phyloP scores from a whole-genome alignment of 2,329 filamentous ascomycete species.

The Phaeosphaeria sp. region DNA sequence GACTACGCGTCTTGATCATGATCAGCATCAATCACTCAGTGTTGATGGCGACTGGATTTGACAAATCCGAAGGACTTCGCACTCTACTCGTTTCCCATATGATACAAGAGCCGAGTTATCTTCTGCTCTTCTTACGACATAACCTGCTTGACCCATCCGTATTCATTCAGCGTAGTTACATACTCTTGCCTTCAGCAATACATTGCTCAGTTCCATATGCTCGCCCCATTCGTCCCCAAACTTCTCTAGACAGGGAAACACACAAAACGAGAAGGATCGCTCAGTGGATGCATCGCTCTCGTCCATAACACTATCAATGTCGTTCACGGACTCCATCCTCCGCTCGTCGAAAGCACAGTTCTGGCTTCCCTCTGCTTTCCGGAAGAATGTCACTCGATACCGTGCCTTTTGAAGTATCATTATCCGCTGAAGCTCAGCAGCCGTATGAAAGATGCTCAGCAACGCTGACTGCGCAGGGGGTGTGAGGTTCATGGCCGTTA shows the following conservation, averaged over 20 bases:
- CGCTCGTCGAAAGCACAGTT: slow-evolving; percentile 24
- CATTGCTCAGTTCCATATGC: slow-evolving; percentile 30
- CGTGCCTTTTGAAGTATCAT: slow-evolving; percentile 40
- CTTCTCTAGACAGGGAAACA: slow-evolving; percentile 43
- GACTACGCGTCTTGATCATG: not conserved
- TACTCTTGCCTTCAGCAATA: slow-evolving; percentile 41
- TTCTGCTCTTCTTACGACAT: not conserved
- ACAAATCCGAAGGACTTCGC: not conserved
- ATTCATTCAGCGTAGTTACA: slow-evolving; percentile 10
- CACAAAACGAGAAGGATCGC: slow-evolving; percentile 35
- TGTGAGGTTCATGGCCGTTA: slow-evolving; percentile 30
- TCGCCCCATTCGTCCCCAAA: slow-evolving; percentile 37
- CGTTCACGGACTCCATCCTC: slow-evolving; percentile 42
- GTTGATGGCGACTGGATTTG: no score
- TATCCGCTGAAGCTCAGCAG: slow-evolving; percentile 34
- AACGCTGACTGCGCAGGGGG: slow-evolving; percentile 25
- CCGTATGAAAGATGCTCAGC: slow-evolving; percentile 28
- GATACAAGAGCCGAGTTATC: not conserved
- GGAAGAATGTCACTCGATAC: slow-evolving; percentile 36
- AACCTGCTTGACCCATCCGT: not conserved
- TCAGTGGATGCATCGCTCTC: slow-evolving; percentile 25
- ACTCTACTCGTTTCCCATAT: not conserved
- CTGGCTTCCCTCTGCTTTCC: slow-evolving; percentile 4
- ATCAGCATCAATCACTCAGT: not conserved
- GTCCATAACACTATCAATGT: slow-evolving; percentile 28